Evolutionary conservation across 345 rosid species (phyloP).

Genomic region (Syzygium oleosum): DNA sequence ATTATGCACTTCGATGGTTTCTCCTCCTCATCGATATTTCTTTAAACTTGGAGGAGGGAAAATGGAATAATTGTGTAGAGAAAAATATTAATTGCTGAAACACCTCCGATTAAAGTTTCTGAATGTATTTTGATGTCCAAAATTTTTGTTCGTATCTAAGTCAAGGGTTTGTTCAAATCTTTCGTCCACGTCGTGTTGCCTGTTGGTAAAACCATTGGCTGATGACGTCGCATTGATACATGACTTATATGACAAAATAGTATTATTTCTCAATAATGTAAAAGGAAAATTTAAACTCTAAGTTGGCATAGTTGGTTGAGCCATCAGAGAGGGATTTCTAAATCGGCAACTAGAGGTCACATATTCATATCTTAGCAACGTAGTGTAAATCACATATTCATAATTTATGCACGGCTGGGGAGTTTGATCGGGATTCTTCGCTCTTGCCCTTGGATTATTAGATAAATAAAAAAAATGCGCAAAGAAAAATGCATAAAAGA

Average conservation of each 20-base stretch:
- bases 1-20: neutral
- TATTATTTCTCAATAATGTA: neutral
- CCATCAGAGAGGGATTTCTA: neutral
- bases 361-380: neutral
- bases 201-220: neutral
- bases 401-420: neutral
- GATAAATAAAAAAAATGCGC: neutral
- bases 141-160: neutral
- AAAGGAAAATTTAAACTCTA: neutral
- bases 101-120: neutral
- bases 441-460: neutral
- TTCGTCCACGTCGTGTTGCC: neutral
- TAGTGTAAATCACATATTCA: neutral
- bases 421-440: neutral
- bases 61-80: neutral
- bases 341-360: neutral
- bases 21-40: neutral
- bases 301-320: neutral
- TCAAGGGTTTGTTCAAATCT: neutral
- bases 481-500: neutral
- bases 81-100: too few species aligned
- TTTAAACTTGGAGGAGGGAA: neutral
- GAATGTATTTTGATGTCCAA: neutral
- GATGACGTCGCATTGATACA: neutral
- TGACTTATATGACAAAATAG: neutral